Conservation (phyloP, 2,329 filamentous ascomycete species). For the Aspergillus sp. region DNA sequence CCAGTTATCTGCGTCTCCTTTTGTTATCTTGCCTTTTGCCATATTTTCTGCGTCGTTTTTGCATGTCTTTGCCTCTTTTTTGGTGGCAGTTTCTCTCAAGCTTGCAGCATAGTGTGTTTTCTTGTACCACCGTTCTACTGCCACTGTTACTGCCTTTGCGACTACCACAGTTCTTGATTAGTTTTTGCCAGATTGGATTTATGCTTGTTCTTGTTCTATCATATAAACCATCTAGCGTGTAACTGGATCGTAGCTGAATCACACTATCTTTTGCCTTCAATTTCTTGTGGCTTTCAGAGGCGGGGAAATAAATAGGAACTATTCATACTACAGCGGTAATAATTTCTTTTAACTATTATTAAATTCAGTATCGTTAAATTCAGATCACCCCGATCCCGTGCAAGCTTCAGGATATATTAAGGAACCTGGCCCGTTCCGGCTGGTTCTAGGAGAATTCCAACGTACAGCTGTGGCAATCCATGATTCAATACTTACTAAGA, state of each 20-base stretch:
- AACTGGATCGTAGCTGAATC: not conserved
- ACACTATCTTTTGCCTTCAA: not conserved
- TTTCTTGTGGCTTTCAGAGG: not conserved
- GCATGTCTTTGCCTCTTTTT: not conserved
- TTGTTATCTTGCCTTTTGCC: not conserved
- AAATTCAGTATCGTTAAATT: not conserved
- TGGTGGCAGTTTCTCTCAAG: not conserved
- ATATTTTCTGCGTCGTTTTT: not conserved
- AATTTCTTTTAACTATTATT: not conserved
- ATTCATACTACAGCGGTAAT: not conserved
- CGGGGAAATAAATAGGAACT: not conserved
- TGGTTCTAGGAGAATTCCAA: not conserved
- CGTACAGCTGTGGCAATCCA: not conserved
- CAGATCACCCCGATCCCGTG: not conserved
- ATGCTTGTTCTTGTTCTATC: not conserved
- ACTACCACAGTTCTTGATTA: not conserved
- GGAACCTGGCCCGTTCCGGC: not conserved
- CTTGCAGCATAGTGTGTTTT: conserved; percentile 2
- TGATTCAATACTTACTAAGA: not conserved
- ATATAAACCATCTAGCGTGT: not conserved
- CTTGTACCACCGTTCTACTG: not conserved
- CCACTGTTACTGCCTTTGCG: not conserved
- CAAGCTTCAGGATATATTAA: not conserved
- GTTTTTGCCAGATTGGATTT: not conserved
- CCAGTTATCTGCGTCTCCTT: not conserved